Conservation (phyloP, 2,329 filamentous ascomycete genomes). For the Penicillium thymicola region DNA sequence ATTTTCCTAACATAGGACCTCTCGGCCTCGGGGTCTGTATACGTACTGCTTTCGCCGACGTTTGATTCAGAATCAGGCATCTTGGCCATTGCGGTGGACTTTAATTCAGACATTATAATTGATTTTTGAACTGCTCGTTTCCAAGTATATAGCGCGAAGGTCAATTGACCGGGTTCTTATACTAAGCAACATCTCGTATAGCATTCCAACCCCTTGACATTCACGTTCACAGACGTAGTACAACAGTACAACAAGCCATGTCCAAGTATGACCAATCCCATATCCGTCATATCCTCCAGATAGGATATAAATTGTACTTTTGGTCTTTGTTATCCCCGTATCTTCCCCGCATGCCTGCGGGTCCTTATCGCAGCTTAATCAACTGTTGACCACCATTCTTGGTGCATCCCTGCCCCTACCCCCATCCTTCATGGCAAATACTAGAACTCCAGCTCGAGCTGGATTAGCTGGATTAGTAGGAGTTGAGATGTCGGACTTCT, state of each 20-base stretch:
- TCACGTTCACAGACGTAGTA: neutral
- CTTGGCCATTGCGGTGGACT: neutral
- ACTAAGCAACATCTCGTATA: neutral
- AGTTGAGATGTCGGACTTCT: conserved; percentile 25
- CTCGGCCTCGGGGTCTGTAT: conserved; percentile 34
- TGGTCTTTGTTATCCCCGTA: conserved; percentile 10
- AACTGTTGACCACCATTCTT: conserved; percentile 28
- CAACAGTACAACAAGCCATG: neutral
- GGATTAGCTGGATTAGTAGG: neutral
- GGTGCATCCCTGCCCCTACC: conserved; percentile 3
- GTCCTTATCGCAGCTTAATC: conserved; percentile 10
- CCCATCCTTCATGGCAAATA: neutral
- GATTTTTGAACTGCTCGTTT: neutral
- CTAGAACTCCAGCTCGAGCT: neutral
- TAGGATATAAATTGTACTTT: neutral
- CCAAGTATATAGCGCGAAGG: neutral
- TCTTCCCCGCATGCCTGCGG: conserved; percentile 4
- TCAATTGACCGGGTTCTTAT: neutral
- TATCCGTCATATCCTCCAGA: neutral
- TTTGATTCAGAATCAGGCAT: neutral
- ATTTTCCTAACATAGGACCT: conserved; percentile 41
- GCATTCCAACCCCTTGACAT: neutral
- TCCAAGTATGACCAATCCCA: neutral
- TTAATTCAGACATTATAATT: neutral
- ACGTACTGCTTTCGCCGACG: conserved; percentile 13